Conservation (phyloP, 2,329 filamentous ascomycete species). For the Paecilomyces fulvus region DNA sequence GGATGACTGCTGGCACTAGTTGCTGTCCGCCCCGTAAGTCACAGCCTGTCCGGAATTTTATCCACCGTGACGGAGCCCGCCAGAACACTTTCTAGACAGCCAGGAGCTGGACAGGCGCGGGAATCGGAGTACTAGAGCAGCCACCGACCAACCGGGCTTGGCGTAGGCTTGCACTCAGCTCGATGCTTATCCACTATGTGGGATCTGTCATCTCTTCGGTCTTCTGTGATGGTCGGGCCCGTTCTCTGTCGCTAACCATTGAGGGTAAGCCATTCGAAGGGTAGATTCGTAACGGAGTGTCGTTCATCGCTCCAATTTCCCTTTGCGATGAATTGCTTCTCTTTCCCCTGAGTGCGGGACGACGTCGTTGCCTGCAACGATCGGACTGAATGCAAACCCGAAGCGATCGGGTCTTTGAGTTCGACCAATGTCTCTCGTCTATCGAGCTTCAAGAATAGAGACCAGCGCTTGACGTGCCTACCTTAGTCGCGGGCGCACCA, state of each 20-base stretch:
- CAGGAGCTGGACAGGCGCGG: neutral
- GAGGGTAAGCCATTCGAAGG: neutral
- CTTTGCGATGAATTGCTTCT: neutral
- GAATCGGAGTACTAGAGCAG: neutral
- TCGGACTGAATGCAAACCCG: neutral
- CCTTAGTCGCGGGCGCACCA: neutral
- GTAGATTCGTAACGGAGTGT: neutral
- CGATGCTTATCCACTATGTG: constrained; percentile 3
- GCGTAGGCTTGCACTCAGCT: constrained; percentile 4
- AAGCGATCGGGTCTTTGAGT: neutral
- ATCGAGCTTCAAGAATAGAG: neutral
- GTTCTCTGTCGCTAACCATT: neutral
- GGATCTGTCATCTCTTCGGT: neutral
- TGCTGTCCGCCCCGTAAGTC: neutral
- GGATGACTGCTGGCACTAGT: neutral
- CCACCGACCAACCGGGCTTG: neutral
- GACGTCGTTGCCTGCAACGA: neutral
- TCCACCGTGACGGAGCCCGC: neutral
- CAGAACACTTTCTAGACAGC: neutral
- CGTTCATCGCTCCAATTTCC: neutral
- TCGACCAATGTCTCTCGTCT: neutral
- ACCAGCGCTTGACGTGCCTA: neutral
- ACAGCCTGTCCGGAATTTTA: neutral
- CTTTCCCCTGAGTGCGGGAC: neutral
- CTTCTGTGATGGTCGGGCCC: neutral